Evolutionary conservation across 164 flowering plant genomes (phyloP).

Genomic region (Stephania japonica): DNA sequence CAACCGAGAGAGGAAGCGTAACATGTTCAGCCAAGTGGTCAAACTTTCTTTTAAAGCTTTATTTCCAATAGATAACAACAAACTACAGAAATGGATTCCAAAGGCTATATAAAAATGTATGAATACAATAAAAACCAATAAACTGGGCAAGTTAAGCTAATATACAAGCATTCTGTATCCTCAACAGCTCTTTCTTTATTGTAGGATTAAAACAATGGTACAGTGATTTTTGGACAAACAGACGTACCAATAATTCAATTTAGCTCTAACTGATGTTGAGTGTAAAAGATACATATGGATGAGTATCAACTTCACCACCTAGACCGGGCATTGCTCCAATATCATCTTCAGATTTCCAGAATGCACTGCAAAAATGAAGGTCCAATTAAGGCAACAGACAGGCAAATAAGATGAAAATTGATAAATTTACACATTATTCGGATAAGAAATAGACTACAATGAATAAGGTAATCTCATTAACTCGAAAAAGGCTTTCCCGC

Average conservation of each 20-base stretch:
- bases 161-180: constrained; percentile 28
- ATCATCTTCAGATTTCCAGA: constrained; percentile 92
- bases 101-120: background rate
- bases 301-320: constrained; percentile 69
- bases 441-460: too few relatives aligned
- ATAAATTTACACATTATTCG: too few relatives aligned
- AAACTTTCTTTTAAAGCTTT: background rate
- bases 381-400: background rate
- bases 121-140: constrained; percentile 24
- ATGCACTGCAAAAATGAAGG: constrained; percentile 46
- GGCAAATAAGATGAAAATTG: too few relatives aligned
- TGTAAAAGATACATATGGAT: constrained; percentile 85
- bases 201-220: constrained; percentile 16
- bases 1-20: too few relatives aligned
- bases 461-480: too few relatives aligned
- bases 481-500: too few relatives aligned
- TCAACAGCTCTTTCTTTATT: constrained; percentile 17
- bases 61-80: background rate
- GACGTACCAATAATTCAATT: background rate
- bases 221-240: constrained; percentile 10
- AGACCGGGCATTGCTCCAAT: constrained; percentile 57
- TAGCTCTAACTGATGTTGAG: constrained; percentile 53
- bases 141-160: constrained; percentile 25
- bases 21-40: background rate
- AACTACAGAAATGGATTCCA: background rate